Evolutionary conservation across 345 rosid genomes (phyloP).

Genomic region (Populus alba): DNA sequence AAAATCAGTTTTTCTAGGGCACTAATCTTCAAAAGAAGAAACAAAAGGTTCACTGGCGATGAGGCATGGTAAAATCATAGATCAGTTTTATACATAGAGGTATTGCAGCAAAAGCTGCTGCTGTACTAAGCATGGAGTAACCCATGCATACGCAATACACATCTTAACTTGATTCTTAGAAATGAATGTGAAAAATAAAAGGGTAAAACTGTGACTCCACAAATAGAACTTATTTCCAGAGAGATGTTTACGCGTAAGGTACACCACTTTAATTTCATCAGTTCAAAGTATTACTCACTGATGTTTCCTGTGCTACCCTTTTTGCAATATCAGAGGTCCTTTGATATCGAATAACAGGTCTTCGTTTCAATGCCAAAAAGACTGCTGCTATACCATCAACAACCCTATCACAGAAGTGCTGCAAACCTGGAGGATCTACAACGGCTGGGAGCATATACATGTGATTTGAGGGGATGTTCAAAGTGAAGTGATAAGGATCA

Average conservation of each 20-base stretch:
- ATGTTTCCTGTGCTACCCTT: slow-evolving; percentile 91
- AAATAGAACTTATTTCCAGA: background rate
- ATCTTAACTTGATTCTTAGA: background rate
- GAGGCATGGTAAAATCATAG: background rate
- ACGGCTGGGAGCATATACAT: slow-evolving; percentile 95
- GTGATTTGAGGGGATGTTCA: slow-evolving; percentile 77
- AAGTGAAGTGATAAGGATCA: slow-evolving; percentile 85
- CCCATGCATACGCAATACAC: background rate
- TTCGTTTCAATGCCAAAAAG: slow-evolving; percentile 81
- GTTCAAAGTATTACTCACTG: slow-evolving; percentile 48
- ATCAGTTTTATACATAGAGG: background rate
- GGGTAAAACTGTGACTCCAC: background rate
- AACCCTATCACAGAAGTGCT: slow-evolving; percentile 74
- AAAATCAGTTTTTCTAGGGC: background rate
- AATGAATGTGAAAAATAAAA: background rate
- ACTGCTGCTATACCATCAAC: slow-evolving; percentile 86
- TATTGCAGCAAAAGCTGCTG: background rate
- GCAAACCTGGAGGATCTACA: slow-evolving; percentile 86
- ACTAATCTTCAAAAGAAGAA: background rate
- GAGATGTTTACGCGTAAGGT: background rate
- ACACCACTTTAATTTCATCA: background rate
- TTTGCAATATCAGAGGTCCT: slow-evolving; percentile 94
- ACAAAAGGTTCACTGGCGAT: background rate
- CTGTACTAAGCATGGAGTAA: background rate
- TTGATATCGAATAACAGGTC: slow-evolving; percentile 91